Base-by-base conservation (phyloP, 441 rosid genomes). In the Bruguiera hainesii region DNA sequence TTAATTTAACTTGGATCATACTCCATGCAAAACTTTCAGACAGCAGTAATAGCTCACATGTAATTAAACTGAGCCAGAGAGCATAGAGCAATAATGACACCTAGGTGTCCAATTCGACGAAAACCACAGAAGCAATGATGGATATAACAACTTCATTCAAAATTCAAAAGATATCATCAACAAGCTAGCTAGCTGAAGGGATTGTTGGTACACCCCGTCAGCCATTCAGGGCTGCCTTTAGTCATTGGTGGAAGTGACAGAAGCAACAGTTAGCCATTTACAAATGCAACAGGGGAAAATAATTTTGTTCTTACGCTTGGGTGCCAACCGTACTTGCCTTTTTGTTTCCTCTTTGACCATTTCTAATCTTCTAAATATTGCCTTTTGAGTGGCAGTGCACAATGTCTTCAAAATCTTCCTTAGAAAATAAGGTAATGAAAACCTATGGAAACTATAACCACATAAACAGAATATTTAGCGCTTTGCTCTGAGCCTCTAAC, bases 211-310 rank as follows among this genome's bases (percentile, higher is more conserved):
- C 75, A 56, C 35, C 29, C 46, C 53, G 71, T 61, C 71, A 42
- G 72, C 64, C 51, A 68, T 64, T 68, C 65, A 61, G 70, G 68
- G 13, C 61, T 61, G 69, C 48, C 67, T 71, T 55, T 49, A 77
- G 73, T 73, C 61, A 74, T 71, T 71, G 61, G 56, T 66, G 37
- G 58, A 28, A 21, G 59, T 28, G 39, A 49, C 50, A 68, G 48
- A 13, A 65, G 60, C 42, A 69, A 62, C 28, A 25, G 33, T 51
- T 30, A 59, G 66, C 19, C 30, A 33, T 31, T 33, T 31, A 20
- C 30, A n/a, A 20, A 23, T 29, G 33, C 42, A 20, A 64, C 25
- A 33, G 9, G 37, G 37, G 37, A 33, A 33, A 33, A 33, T 6
- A 33, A 33, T 33, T 33, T 7, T 33, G 37, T 33, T 33, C 10